Percentiles rank a stretch among this genome's conserved stretches.
Conservation (phyloP, 768 basidiomycete genomes). For the Kwoniella mangroviensis region DNA sequence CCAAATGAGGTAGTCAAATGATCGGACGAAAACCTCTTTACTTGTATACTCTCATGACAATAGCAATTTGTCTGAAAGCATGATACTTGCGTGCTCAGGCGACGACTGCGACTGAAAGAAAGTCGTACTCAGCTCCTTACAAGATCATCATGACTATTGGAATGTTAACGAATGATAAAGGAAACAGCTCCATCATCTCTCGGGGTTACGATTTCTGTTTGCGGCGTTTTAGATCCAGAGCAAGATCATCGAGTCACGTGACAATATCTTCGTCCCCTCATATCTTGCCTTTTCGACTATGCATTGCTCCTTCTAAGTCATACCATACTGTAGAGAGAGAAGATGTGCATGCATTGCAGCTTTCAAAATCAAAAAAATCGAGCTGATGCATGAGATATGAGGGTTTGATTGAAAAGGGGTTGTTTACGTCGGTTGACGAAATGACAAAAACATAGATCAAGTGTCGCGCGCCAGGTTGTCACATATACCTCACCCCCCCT, state of each 20-base stretch:
- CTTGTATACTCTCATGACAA: neutral
- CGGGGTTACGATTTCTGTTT: conserved; percentile 21
- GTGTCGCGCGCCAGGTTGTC: conserved; percentile 17
- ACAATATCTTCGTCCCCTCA: conserved; percentile 14
- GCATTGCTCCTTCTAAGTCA: conserved; percentile 16
- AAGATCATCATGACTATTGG: neutral
- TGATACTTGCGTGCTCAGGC: neutral
- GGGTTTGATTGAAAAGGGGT: conserved; percentile 18
- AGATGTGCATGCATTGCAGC: conserved; percentile 16
- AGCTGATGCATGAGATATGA: conserved; percentile 14
- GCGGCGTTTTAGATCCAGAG: conserved; percentile 31
- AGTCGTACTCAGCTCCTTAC: neutral
- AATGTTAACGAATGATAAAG: neutral
- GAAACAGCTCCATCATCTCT: conserved; percentile 25
- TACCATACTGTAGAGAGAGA: neutral
- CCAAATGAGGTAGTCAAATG: neutral
- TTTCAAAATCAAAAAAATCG: conserved; percentile 1
- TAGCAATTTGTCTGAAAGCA: neutral
- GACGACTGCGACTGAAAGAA: neutral
- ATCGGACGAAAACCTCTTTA: neutral
- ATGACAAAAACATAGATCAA: conserved; percentile 8
- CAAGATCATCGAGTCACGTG: conserved; percentile 31
- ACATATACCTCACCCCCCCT: conserved; percentile 24
- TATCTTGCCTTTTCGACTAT: conserved; percentile 11
- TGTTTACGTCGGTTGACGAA: conserved; percentile 25